phyloP scores from a whole-genome alignment of 2,329 filamentous ascomycete genomes.

The Oidium heveae region DNA sequence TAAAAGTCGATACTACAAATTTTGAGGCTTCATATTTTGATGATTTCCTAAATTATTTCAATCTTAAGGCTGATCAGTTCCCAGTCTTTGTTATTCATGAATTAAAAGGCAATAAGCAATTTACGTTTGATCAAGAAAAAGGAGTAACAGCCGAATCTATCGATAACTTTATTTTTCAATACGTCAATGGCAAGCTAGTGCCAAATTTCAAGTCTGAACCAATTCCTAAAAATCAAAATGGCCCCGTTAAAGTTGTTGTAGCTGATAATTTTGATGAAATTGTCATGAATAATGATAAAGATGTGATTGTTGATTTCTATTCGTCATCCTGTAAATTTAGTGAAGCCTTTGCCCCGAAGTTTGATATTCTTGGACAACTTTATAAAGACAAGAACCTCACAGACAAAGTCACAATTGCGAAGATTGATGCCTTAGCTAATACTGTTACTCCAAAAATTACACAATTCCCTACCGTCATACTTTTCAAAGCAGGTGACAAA shows the following conservation, averaged over 20 bases:
- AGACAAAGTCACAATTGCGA: constrained; percentile 74
- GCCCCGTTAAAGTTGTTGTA: constrained; percentile 66
- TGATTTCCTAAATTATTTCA: constrained; percentile 26
- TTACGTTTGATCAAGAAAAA: constrained; percentile 68
- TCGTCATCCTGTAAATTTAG: constrained; percentile 99
- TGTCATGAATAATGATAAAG: constrained; percentile 82
- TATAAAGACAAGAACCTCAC: constrained; percentile 57
- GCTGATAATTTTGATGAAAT: constrained; percentile 83
- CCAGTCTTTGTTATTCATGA: constrained; percentile 96
- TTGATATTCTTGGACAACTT: constrained; percentile 64
- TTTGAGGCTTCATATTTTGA: constrained; percentile 91
- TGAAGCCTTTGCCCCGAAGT: constrained; percentile 92
- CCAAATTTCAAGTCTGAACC: constrained; percentile 97
- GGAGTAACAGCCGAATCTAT: constrained; percentile 46
- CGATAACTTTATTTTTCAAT: constrained; percentile 64
- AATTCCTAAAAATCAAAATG: constrained; percentile 80
- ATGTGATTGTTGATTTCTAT: constrained; percentile 95
- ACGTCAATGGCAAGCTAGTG: constrained; percentile 64
- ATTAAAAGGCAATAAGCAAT: constrained; percentile 87
- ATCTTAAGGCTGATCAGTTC: constrained; percentile 88
- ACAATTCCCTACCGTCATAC: constrained; percentile 98
- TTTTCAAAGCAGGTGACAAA: constrained; percentile 83
- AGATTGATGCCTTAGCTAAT: constrained; percentile 90
- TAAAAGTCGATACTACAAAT: constrained; percentile 80
- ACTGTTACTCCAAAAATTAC: constrained; percentile 91